Percentiles rank a stretch among this genome's conserved stretches.
phyloP scores from a whole-genome alignment of 768 basidiomycete species.

The Butyriboletus loyo region DNA sequence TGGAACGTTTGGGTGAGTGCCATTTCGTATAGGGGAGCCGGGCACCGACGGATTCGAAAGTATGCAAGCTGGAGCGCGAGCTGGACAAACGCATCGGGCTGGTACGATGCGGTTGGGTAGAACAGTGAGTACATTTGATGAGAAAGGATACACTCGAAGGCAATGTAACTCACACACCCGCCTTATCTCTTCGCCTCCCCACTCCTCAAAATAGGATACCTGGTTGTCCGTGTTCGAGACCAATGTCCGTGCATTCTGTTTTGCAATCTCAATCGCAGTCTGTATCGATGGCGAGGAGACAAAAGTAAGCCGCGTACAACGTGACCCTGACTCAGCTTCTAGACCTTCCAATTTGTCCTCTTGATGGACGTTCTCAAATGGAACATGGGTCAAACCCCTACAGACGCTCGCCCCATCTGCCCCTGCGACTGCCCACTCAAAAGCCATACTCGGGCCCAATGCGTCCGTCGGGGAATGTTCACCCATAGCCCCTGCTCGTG shows the following conservation, averaged over 20 bases:
- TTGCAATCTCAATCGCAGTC: conserved; percentile 57
- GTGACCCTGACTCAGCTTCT: conserved; percentile 15
- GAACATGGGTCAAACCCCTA: conserved; percentile 51
- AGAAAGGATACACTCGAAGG: not conserved
- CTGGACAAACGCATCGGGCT: conserved; percentile 86
- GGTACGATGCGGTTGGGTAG: conserved; percentile 41
- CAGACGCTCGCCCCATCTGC: conserved; percentile 23
- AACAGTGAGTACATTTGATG: not conserved
- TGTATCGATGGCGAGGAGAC: conserved; percentile 57
- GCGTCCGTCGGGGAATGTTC: conserved; percentile 93
- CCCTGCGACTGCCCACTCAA: conserved; percentile 68
- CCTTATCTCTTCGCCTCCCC: conserved; percentile 88
- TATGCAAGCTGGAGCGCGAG: conserved; percentile 91
- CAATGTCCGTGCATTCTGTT: conserved; percentile 51
- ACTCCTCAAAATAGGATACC: conserved; percentile 77
- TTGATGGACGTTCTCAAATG: conserved; percentile 7
- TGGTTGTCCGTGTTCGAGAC: conserved; percentile 80
- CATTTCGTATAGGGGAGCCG: conserved; percentile 92
- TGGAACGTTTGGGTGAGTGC: conserved; percentile 84
- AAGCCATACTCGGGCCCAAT: conserved; percentile 80
- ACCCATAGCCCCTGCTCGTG: conserved; percentile 81
- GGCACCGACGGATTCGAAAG: conserved; percentile 70
- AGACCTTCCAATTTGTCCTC: conserved; percentile 3
- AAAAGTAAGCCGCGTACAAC: conserved; percentile 74
- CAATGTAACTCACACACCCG: conserved; percentile 48